These are phyloP conservation scores for Sphaerobolus stellatus DNA, from an alignment of 1,284 basidiomycete genomes.

Conservation along the genomic window DNA sequence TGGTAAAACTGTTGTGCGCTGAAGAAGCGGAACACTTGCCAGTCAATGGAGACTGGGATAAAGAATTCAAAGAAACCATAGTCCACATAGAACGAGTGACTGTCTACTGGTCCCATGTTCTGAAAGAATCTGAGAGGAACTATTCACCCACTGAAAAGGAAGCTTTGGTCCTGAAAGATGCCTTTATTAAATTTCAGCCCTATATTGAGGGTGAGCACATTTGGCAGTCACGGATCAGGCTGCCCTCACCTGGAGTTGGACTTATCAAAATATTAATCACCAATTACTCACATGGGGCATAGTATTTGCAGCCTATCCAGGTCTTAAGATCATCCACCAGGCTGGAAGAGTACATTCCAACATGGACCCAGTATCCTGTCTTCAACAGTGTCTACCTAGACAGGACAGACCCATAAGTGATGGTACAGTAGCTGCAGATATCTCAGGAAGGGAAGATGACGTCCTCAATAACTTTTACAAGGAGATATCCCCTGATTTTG, in stretches of 20 bases:
- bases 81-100: constrained; percentile 31
- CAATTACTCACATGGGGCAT: constrained; percentile 18
- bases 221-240: constrained; percentile 15
- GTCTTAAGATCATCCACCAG: constrained; percentile 21
- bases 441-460: not conserved
- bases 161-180: constrained; percentile 22
- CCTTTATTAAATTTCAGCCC: constrained; percentile 20
- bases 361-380: constrained; percentile 23
- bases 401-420: not conserved
- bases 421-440: not conserved
- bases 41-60: constrained; percentile 13
- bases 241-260: constrained; percentile 18
- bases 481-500: not conserved
- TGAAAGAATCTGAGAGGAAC: constrained; percentile 27
- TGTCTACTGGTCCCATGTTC: constrained; percentile 32
- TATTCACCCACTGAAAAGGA: constrained; percentile 27
- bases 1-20: not conserved
- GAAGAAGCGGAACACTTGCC: constrained; percentile 7
- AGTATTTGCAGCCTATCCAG: constrained; percentile 22
- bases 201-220: constrained; percentile 19
- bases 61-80: constrained; percentile 17
- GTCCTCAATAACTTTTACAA: not conserved
- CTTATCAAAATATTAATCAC: constrained; percentile 22
- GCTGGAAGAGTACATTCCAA: constrained; percentile 23
- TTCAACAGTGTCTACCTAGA: constrained; percentile 6